Conservation (phyloP, 768 basidiomycete species). For the Lentinula edodes region DNA sequence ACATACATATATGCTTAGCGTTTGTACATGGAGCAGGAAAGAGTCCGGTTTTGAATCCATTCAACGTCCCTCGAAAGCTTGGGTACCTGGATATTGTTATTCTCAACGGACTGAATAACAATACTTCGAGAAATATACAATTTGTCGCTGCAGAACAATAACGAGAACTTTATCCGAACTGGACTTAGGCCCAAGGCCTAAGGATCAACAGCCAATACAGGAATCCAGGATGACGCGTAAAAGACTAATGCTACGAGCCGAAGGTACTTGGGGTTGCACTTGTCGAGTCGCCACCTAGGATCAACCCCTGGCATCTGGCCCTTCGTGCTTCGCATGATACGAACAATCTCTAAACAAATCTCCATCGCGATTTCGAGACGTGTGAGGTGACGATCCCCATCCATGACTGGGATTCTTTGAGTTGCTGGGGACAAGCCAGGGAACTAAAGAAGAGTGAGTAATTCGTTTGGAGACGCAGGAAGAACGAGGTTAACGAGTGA, state of each 20-base stretch:
- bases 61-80: too few relatives aligned
- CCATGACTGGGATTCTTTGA: not conserved
- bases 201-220: not conserved
- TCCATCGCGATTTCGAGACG: not conserved
- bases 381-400: not conserved
- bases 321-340: not conserved
- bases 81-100: too few relatives aligned
- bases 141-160: too few relatives aligned
- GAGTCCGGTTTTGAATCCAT: too few relatives aligned
- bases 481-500: not conserved
- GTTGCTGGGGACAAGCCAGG: not conserved
- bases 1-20: too few relatives aligned
- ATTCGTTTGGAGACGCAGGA: not conserved
- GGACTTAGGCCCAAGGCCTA: not conserved
- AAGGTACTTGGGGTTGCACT: not conserved
- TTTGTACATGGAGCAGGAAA: too few relatives aligned
- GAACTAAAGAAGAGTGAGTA: not conserved
- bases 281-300: not conserved
- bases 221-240: not conserved
- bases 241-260: not conserved
- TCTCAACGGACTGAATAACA: too few relatives aligned
- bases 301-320: not conserved
- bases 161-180: too few relatives aligned
- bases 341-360: not conserved
- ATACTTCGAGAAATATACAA: too few relatives aligned